Conservation (phyloP, 1,139 yeast species). For the Taphrina deformans region DNA sequence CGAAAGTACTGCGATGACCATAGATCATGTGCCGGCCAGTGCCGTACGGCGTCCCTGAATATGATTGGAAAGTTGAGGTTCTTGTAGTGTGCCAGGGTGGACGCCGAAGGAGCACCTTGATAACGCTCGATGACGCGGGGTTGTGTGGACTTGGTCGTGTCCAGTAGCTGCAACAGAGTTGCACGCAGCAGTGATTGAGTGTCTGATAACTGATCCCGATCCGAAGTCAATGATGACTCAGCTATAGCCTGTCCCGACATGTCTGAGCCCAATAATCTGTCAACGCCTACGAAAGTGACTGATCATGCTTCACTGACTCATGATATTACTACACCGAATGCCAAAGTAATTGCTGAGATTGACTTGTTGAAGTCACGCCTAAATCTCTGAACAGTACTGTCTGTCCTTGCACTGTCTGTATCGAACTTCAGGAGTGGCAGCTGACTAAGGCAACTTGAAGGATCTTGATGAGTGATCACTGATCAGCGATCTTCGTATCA, state of each 20-base stretch:
- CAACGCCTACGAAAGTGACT: background rate
- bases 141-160: background rate
- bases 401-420: no score
- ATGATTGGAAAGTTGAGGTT: background rate
- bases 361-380: no score
- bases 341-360: no score
- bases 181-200: background rate
- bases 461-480: background rate
- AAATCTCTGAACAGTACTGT: no score
- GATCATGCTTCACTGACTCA: no score
- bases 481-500: background rate
- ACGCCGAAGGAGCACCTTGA: background rate
- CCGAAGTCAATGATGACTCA: background rate
- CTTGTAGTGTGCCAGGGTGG: background rate
- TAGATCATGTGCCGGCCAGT: conserved; percentile 5
- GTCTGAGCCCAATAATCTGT: background rate
- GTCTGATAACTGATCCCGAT: background rate
- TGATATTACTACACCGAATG: no score
- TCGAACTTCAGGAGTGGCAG: no score
- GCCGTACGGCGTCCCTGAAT: conserved; percentile 8
- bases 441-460: background rate
- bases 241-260: background rate
- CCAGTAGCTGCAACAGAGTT: background rate
- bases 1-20: conserved; percentile 38
- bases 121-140: background rate